Evolutionary conservation across 2,329 filamentous ascomycete genomes (phyloP).

Genomic region (Paraphoma sp.): DNA sequence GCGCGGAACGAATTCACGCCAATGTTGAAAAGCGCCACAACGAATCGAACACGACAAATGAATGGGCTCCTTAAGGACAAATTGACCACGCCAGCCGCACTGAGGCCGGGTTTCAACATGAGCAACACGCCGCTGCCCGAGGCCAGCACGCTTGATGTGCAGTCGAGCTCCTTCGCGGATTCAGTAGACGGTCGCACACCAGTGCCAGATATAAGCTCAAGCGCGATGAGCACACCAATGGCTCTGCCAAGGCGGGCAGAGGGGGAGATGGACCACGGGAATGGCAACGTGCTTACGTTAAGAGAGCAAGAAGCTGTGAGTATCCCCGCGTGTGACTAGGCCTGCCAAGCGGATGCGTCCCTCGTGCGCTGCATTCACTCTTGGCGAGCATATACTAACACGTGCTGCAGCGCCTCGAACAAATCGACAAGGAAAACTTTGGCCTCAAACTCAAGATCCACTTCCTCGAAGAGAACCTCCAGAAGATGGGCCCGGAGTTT

Average conservation of each 20-base stretch:
- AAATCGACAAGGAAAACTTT: slow-evolving; percentile 98
- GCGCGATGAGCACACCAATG: slow-evolving; percentile 80
- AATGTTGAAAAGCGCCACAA: slow-evolving; percentile 81
- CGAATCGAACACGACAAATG: slow-evolving; percentile 63
- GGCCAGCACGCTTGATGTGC: slow-evolving; percentile 65
- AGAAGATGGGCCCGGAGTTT: slow-evolving; percentile 86
- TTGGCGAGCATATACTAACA: slow-evolving; percentile 2
- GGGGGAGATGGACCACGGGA: slow-evolving; percentile 71
- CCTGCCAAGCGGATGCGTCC: too few relatives aligned
- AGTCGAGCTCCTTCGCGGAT: slow-evolving; percentile 59
- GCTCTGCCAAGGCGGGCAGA: slow-evolving; percentile 71
- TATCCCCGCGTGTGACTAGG: slow-evolving; percentile 5
- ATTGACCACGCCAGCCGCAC: slow-evolving; percentile 68
- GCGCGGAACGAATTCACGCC: slow-evolving; percentile 87
- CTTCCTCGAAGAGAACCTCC: slow-evolving; percentile 89
- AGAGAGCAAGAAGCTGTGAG: slow-evolving; percentile 89
- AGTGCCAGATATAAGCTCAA: slow-evolving; percentile 79
- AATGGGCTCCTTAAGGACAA: slow-evolving; percentile 48
- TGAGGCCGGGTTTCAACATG: slow-evolving; percentile 67
- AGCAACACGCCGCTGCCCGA: slow-evolving; percentile 79
- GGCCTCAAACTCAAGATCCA: slow-evolving; percentile 72
- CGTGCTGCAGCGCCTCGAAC: slow-evolving; percentile 73
- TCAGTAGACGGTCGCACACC: slow-evolving; percentile 71
- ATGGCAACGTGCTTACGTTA: slow-evolving; percentile 89
- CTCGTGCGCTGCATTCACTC: background rate